Conservation (phyloP, 2,329 filamentous ascomycete species). For the Ophiostoma sp. region DNA sequence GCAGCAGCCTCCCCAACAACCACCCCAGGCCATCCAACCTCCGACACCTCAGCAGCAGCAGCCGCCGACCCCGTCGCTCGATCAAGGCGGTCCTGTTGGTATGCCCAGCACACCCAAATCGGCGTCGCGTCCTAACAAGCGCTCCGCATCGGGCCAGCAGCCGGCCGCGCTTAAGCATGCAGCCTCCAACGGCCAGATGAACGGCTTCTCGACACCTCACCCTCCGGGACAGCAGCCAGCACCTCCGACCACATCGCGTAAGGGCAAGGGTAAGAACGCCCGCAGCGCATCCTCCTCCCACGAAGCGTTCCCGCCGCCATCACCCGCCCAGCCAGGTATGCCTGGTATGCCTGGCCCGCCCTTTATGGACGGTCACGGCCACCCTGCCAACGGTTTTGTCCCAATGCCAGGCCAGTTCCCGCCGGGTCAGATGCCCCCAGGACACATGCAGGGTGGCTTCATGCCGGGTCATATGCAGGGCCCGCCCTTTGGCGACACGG, state of each 20-base stretch:
- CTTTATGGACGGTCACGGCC: slow-evolving; percentile 2
- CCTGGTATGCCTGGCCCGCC: not conserved
- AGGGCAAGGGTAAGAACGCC: slow-evolving; percentile 14
- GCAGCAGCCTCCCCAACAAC: slow-evolving; percentile 35
- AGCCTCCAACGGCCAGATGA: slow-evolving; percentile 50
- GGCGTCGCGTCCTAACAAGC: slow-evolving; percentile 40
- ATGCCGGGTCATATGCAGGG: slow-evolving; percentile 33
- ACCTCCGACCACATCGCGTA: slow-evolving; percentile 7
- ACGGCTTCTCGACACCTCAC: slow-evolving; percentile 51
- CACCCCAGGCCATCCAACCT: slow-evolving; percentile 20
- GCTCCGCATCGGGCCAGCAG: slow-evolving; percentile 39
- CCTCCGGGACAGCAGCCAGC: slow-evolving; percentile 45
- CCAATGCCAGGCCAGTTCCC: slow-evolving; percentile 12
- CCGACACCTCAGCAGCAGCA: slow-evolving; percentile 24
- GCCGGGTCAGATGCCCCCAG: slow-evolving; percentile 31
- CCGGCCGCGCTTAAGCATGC: slow-evolving; percentile 50
- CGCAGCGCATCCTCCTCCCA: slow-evolving; percentile 7
- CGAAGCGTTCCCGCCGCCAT: slow-evolving; percentile 7
- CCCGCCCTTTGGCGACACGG: slow-evolving; percentile 47
- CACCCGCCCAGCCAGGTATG: not conserved
- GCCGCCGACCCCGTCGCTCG: slow-evolving; percentile 15
- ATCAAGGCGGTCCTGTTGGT: slow-evolving; percentile 34
- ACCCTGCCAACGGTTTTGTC: not conserved
- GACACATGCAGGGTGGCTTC: slow-evolving; percentile 26
- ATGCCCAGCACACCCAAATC: slow-evolving; percentile 47